Conservation (phyloP, 2,329 filamentous ascomycete species). For the Fusarium transvaalense region DNA sequence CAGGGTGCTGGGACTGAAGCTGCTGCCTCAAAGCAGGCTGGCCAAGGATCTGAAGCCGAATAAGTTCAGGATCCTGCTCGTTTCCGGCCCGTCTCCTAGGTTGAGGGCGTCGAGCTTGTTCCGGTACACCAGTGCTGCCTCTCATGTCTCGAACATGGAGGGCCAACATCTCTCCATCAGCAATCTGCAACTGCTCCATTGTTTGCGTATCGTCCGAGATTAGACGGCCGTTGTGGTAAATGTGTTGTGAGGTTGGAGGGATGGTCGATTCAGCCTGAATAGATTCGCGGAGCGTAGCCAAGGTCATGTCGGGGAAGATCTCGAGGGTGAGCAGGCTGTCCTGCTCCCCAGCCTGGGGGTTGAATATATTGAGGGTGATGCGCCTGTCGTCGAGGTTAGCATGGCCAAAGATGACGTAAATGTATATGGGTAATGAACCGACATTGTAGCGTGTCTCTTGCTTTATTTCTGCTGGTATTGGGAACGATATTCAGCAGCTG, state of each 20-base stretch:
- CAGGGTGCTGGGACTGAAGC: slow-evolving; percentile 78
- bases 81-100: slow-evolving; percentile 51
- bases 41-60: slow-evolving; percentile 85
- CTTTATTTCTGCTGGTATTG: slow-evolving; percentile 3
- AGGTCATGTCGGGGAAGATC: slow-evolving; percentile 82
- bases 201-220: slow-evolving; percentile 84
- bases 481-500: background rate
- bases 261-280: slow-evolving; percentile 87
- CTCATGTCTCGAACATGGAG: slow-evolving; percentile 78
- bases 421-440: slow-evolving; percentile 15
- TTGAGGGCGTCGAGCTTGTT: slow-evolving; percentile 52
- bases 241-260: slow-evolving; percentile 78
- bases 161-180: slow-evolving; percentile 91
- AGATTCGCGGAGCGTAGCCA: slow-evolving; percentile 87
- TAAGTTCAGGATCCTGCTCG: slow-evolving; percentile 79
- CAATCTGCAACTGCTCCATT: slow-evolving; percentile 82
- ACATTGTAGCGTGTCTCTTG: slow-evolving; percentile 38
- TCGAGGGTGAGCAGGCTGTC: slow-evolving; percentile 85
- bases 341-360: slow-evolving; percentile 74
- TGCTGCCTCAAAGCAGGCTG: slow-evolving; percentile 79
- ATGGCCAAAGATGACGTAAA: slow-evolving; percentile 24
- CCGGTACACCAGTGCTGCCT: slow-evolving; percentile 59
- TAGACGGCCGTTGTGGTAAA: slow-evolving; percentile 90
- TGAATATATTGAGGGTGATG: slow-evolving; percentile 87
- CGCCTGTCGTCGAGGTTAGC: slow-evolving; percentile 68